These are phyloP conservation scores for Neodidymelliopsis sp. DNA, from an alignment of 2,329 filamentous ascomycete genomes.

Conservation along the genomic window DNA sequence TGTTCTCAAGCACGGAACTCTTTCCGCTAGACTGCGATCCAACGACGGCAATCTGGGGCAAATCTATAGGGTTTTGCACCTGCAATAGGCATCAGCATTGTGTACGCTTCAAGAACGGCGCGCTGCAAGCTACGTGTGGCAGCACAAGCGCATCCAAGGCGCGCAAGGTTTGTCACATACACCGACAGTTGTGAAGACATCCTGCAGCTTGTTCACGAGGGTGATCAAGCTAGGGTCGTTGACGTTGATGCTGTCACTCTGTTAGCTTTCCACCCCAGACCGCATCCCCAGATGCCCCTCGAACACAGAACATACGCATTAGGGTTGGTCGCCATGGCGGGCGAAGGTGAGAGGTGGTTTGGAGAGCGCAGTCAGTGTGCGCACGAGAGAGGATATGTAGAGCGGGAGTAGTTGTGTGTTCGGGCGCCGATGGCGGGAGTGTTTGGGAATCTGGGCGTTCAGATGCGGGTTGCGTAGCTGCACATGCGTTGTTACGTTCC, in stretches of 20 bases:
- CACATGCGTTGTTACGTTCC: slow-evolving; percentile 22
- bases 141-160: slow-evolving; percentile 2
- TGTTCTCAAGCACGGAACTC: slow-evolving; percentile 98
- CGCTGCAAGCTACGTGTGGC: slow-evolving; percentile 7
- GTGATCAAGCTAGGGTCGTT: slow-evolving; percentile 75
- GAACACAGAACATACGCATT: slow-evolving; percentile 46
- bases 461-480: slow-evolving; percentile 18
- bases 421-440: slow-evolving; percentile 27
- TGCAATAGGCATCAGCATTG: slow-evolving; percentile 51
- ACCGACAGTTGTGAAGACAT: slow-evolving; percentile 98
- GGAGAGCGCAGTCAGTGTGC: slow-evolving; percentile 7
- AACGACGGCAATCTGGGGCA: slow-evolving; percentile 97
- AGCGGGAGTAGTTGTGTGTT: slow-evolving; percentile 17
- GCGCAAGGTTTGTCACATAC: slow-evolving; percentile 57
- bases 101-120: slow-evolving; percentile 15
- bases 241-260: slow-evolving; percentile 68
- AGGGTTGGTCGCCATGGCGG: slow-evolving; percentile 51
- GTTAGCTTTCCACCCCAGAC: slow-evolving; percentile 38
- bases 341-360: slow-evolving; percentile 24
- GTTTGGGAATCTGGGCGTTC: slow-evolving; percentile 29
- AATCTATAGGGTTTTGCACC: slow-evolving; percentile 99
- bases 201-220: slow-evolving; percentile 98
- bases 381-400: slow-evolving; percentile 10
- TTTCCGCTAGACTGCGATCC: slow-evolving; percentile 99
- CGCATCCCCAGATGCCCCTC: slow-evolving; percentile 22